phyloP scores from a whole-genome alignment of 371 early-diverging fungal species.

The Scutellospora calospora region DNA sequence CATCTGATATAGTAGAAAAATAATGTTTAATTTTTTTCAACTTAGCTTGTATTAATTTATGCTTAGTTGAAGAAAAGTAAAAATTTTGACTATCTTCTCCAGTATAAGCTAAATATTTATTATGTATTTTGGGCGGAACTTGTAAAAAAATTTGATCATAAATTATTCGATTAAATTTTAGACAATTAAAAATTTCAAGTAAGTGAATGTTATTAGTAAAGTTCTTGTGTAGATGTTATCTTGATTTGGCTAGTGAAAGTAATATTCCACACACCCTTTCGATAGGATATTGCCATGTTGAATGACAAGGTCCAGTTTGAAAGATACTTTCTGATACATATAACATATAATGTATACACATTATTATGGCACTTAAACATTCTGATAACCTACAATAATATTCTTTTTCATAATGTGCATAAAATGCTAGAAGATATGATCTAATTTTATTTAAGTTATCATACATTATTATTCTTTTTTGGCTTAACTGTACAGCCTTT shows the following conservation, averaged over 20 bases:
- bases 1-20: not conserved
- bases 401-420: not conserved
- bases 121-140: not conserved
- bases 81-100: not conserved
- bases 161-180: not conserved
- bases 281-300: too few species aligned
- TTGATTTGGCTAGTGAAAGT: not conserved
- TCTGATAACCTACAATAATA: not conserved
- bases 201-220: constrained; percentile 14
- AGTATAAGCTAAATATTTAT: not conserved
- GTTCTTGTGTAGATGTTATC: not conserved
- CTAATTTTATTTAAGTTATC: not conserved
- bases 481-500: not conserved
- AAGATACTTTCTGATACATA: not conserved
- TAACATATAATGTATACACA: not conserved
- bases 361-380: not conserved
- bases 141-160: not conserved
- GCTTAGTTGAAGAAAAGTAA: not conserved
- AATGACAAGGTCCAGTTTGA: constrained; percentile 9
- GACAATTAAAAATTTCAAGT: constrained; percentile 13
- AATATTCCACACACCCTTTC: constrained; percentile 1
- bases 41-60: not conserved
- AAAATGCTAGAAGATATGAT: not conserved
- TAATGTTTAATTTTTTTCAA: not conserved
- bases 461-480: not conserved